Conservation (phyloP, 2,329 filamentous ascomycete species). For the Botrytis tulipae region DNA sequence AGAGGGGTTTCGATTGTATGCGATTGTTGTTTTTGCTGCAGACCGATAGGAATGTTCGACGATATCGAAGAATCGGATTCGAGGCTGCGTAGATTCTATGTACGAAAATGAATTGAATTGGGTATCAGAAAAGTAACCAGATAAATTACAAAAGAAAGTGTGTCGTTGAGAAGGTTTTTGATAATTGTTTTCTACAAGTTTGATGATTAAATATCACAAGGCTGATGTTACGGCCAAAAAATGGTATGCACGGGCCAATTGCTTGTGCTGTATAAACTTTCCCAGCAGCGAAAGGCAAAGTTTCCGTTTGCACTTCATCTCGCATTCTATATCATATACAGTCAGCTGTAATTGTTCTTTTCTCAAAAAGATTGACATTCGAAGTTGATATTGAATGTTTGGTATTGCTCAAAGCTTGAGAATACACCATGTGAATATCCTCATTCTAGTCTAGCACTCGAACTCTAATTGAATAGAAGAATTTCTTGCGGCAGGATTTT, state of each 20-base stretch:
- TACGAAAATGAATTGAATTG: background rate
- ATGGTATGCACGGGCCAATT: slow-evolving; percentile 10
- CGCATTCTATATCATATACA: background rate
- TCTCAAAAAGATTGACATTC: background rate
- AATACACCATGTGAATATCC: background rate
- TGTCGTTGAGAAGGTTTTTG: background rate
- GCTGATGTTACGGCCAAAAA: slow-evolving; percentile 11
- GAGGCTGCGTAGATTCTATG: background rate
- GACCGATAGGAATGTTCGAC: background rate
- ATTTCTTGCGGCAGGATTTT: background rate
- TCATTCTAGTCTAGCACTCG: background rate
- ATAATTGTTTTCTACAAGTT: background rate
- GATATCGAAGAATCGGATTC: background rate
- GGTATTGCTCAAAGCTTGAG: background rate
- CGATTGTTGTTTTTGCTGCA: slow-evolving; percentile 5
- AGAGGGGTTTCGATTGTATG: slow-evolving; percentile 15
- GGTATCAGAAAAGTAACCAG: background rate
- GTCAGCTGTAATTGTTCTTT: background rate
- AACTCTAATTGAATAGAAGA: background rate
- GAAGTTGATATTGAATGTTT: background rate
- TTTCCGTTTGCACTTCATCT: background rate
- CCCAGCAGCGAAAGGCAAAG: background rate
- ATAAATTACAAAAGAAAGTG: slow-evolving; percentile 1
- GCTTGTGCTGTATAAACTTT: background rate
- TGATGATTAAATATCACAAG: slow-evolving; percentile 16